Conservation (phyloP, 169 alveolate genomes). For the Plasmodium vivax region DNA sequence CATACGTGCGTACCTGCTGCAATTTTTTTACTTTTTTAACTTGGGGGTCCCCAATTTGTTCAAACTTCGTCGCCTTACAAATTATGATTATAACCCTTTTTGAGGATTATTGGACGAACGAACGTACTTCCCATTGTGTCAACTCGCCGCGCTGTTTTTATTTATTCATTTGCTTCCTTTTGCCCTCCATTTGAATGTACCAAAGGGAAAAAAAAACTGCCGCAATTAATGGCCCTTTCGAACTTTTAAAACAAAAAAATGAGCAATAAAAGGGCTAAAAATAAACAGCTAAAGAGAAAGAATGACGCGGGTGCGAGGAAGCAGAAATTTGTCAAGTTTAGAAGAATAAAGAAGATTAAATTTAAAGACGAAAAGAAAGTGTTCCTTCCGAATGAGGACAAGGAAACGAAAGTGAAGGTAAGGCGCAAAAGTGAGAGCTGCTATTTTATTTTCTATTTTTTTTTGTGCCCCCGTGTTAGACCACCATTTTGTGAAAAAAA, state of each 20-base stretch:
- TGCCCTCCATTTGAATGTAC: background rate
- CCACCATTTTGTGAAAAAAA: background rate
- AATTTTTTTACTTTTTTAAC: no score
- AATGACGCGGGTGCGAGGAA: constrained; percentile 1
- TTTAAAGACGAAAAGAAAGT: constrained; percentile 43
- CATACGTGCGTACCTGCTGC: background rate
- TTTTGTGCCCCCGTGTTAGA: background rate
- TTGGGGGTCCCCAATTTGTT: background rate
- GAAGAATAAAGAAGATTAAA: constrained; percentile 50
- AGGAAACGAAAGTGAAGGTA: constrained; percentile 4
- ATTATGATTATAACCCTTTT: background rate
- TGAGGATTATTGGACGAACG: background rate
- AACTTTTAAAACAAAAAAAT: background rate
- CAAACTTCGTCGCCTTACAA: background rate
- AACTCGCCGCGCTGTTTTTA: background rate
- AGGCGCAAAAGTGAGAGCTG: background rate
- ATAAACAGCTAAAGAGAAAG: background rate
- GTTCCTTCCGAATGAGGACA: background rate
- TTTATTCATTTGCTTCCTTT: background rate
- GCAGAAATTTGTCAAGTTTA: constrained; percentile 38
- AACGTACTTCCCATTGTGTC: background rate
- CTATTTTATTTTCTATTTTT: background rate
- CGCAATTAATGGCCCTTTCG: background rate
- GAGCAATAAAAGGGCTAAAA: background rate
- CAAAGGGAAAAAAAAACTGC: background rate